phyloP scores from a whole-genome alignment of 306 rosid species.

The Rubus parviflorus region DNA sequence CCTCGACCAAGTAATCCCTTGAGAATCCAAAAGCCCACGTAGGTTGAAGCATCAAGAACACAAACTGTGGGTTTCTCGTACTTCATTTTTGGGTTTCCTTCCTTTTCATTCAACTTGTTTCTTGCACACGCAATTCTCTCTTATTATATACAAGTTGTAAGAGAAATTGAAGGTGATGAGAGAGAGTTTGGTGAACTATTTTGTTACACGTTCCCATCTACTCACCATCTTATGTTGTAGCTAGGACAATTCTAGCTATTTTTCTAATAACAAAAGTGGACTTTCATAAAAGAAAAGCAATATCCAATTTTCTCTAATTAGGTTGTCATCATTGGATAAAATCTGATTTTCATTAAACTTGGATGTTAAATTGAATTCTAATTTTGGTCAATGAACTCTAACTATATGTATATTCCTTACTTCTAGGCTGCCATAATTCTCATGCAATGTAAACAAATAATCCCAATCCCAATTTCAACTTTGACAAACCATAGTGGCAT shows the following conservation, averaged over 20 bases:
- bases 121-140: neutral
- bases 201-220: constrained; percentile 31
- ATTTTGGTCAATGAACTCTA: no score
- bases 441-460: no score
- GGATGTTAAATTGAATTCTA: no score
- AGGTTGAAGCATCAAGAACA: constrained; percentile 50
- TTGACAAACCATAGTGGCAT: no score
- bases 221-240: constrained; percentile 3
- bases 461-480: no score
- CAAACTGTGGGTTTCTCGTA: constrained; percentile 27
- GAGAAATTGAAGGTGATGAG: neutral
- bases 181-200: constrained; percentile 29
- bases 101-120: neutral
- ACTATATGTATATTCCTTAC: no score
- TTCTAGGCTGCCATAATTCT: no score
- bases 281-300: neutral
- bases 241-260: neutral
- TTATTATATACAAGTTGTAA: no score
- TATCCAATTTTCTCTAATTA: no score
- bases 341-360: no score
- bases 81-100: constrained; percentile 24
- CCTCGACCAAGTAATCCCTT: constrained; percentile 41
- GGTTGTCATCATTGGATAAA: no score
- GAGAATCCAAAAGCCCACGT: constrained; percentile 52
- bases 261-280: neutral